phyloP scores from a whole-genome alignment of 257 asterid species.

The Osmanthus fragrans region DNA sequence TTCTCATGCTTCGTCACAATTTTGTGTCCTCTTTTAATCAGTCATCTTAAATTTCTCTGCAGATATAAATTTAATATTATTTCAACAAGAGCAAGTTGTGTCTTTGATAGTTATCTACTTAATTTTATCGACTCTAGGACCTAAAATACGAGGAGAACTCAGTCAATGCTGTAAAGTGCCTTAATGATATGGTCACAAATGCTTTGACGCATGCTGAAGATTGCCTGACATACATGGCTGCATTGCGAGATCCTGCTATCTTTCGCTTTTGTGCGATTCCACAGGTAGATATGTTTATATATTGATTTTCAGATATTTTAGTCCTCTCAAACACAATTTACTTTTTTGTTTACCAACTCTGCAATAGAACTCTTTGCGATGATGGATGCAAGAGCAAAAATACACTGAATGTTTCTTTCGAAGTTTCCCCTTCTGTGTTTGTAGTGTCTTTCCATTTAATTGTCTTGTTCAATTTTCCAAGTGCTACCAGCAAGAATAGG shows the following conservation, averaged over 20 bases:
- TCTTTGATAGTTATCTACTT: conserved; percentile 17
- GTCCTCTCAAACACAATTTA: conserved; percentile 2
- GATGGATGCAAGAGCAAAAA: not conserved
- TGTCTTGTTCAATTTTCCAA: not conserved
- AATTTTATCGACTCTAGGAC: conserved; percentile 52
- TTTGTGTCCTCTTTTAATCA: not conserved
- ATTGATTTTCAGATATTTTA: not conserved
- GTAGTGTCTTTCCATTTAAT: not conserved
- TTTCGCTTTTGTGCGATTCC: conserved; percentile 97
- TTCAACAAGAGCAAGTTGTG: conserved; percentile 5
- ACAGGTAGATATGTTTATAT: conserved; percentile 55
- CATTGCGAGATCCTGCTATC: conserved; percentile 71
- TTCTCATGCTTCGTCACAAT: conserved; percentile 15
- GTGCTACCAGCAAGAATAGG: not conserved
- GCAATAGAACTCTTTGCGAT: not conserved
- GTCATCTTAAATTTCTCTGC: not conserved
- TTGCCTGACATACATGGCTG: conserved; percentile 69
- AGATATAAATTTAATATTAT: not conserved
- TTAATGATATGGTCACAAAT: conserved; percentile 94
- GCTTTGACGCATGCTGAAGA: conserved; percentile 82
- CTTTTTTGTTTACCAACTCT: not conserved
- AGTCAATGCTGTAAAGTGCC: conserved; percentile 85
- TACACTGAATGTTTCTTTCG: not conserved
- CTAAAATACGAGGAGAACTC: conserved; percentile 80
- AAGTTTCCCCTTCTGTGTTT: not conserved